Conservation (phyloP, 306 rosid species). For the apple (Malus domestica) region ASM211411v1 NC_041799.1:36591001-36591500, state of each 20-base stretch:
- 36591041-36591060: conserved; percentile 21
- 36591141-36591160: conserved; percentile 20
- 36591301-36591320: not conserved
- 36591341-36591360: not conserved
- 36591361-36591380: not conserved
- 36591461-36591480: conserved; percentile 34
- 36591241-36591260: conserved; percentile 21
- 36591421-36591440: not conserved
- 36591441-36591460: conserved; percentile 26
- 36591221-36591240: conserved; percentile 19
- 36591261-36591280: not conserved
- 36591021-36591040: conserved; percentile 22
- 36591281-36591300: not conserved
- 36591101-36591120: conserved; percentile 34
- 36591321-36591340: not conserved
- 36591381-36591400: not conserved
- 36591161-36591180: conserved; percentile 44
- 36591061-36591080: conserved; percentile 30
- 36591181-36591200: conserved; percentile 27
- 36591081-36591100: conserved; percentile 43
- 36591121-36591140: conserved; percentile 33
- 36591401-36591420: not conserved
- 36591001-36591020: not conserved
- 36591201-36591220: conserved; percentile 40
- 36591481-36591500: conserved; percentile 45